A percentile compares a stretch with the other conserved stretches of the same genome.
phyloP scores from a whole-genome alignment of 345 rosid genomes.

The Aegle marmelos region DNA sequence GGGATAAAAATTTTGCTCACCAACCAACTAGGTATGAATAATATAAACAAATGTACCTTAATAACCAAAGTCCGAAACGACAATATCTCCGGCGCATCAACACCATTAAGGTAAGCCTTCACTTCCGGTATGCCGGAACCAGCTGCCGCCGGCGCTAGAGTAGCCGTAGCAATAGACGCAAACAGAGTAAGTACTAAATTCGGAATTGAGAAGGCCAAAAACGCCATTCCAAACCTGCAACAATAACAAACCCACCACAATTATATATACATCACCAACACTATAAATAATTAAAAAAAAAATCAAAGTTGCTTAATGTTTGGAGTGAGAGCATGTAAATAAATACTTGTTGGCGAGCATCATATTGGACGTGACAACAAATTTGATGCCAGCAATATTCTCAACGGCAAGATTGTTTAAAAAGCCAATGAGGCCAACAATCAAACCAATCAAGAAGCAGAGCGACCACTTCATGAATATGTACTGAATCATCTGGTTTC shows the following conservation, averaged over 20 bases:
- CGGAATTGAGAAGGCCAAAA: constrained; percentile 59
- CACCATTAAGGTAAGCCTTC: constrained; percentile 92
- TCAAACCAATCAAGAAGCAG: constrained; percentile 60
- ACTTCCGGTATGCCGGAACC: constrained; percentile 98
- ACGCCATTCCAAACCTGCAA: constrained; percentile 65
- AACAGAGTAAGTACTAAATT: constrained; percentile 72
- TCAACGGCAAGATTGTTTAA: constrained; percentile 82
- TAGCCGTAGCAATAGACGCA: constrained; percentile 62
- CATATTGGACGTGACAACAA: constrained; percentile 87
- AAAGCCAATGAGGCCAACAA: constrained; percentile 80
- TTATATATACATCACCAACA: neutral
- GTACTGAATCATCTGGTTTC: constrained; percentile 63
- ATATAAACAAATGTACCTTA: constrained; percentile 41
- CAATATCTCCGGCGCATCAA: constrained; percentile 83
- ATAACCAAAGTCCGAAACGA: constrained; percentile 64
- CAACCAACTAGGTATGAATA: too few relatives aligned
- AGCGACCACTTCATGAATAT: constrained; percentile 79
- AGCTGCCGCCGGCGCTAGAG: constrained; percentile 76
- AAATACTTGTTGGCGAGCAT: constrained; percentile 59
- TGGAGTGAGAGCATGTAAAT: neutral
- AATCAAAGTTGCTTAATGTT: neutral
- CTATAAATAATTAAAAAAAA: neutral
- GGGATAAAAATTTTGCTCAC: too few relatives aligned
- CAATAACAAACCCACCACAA: neutral
- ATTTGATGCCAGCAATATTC: constrained; percentile 81